phyloP scores from a whole-genome alignment of 306 rosid species.

The Lotus japonicus region DNA sequence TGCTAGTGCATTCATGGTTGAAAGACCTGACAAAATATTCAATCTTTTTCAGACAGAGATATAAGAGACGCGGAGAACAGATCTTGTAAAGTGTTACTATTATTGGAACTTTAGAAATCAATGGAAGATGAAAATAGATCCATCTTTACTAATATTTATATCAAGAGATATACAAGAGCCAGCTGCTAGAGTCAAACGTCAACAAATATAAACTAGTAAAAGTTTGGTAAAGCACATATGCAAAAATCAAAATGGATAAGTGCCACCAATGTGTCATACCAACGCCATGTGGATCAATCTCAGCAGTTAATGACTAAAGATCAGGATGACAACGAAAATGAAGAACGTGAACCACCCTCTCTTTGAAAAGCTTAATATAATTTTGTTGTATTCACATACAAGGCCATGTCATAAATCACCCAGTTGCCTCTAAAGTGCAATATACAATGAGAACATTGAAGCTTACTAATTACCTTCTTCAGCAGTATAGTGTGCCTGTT shows the following conservation, averaged over 20 bases:
- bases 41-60: constrained; percentile 12
- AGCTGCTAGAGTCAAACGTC: constrained; percentile 22
- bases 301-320: neutral
- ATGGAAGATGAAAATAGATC: constrained; percentile 16
- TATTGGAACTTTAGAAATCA: neutral
- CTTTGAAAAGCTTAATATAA: neutral
- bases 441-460: neutral
- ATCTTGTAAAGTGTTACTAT: constrained; percentile 9
- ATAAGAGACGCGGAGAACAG: constrained; percentile 7
- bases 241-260: constrained; percentile 22
- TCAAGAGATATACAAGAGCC: constrained; percentile 5
- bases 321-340: neutral
- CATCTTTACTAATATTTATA: constrained; percentile 11
- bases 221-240: constrained; percentile 12
- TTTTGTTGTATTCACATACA: neutral
- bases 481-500: constrained; percentile 2
- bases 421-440: neutral
- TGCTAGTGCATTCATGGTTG: constrained; percentile 77
- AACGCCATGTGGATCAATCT: constrained; percentile 21
- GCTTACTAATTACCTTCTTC: neutral
- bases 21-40: constrained; percentile 20
- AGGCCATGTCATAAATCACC: neutral
- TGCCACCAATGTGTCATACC: constrained; percentile 19
- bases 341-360: neutral
- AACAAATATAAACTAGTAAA: constrained; percentile 6